Evolutionary conservation across 768 basidiomycete species (phyloP).

Genomic region (Tricholoma flavovirens): DNA sequence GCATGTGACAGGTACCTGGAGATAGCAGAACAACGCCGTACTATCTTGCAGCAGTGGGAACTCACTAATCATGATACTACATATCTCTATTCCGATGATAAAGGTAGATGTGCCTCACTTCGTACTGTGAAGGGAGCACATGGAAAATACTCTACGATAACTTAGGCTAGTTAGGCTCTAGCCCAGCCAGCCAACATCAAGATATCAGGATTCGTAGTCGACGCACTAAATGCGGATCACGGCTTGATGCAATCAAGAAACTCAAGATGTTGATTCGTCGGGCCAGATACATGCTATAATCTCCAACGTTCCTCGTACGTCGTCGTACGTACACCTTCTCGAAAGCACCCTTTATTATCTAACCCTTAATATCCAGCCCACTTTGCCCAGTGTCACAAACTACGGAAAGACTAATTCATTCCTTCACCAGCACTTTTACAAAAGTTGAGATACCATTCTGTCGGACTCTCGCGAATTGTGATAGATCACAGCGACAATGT

Average conservation of each 20-base stretch:
- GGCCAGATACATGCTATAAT: constrained; percentile 42
- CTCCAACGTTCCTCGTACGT: constrained; percentile 42
- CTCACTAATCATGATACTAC: constrained; percentile 45
- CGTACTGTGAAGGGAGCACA: constrained; percentile 28
- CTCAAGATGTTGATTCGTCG: constrained; percentile 39
- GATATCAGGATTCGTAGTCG: constrained; percentile 37
- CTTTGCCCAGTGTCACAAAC: constrained; percentile 40
- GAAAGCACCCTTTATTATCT: neutral
- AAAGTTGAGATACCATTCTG: constrained; percentile 44
- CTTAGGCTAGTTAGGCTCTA: no score
- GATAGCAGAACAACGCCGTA: constrained; percentile 39
- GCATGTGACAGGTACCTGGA: constrained; percentile 44
- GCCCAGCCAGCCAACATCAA: constrained; percentile 37
- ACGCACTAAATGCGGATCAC: constrained; percentile 40
- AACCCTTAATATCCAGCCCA: constrained; percentile 25
- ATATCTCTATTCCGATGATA: constrained; percentile 42
- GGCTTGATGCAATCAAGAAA: constrained; percentile 50
- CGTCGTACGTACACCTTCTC: constrained; percentile 26
- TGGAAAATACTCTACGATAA: no score
- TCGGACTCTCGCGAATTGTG: constrained; percentile 42
- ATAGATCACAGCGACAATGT: constrained; percentile 36
- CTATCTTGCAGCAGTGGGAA: constrained; percentile 37
- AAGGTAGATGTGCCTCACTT: constrained; percentile 21
- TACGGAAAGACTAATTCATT: constrained; percentile 35
- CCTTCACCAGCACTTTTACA: constrained; percentile 34